phyloP scores from a whole-genome alignment of 208 protist genomes.

The Trichomonas gallinae region DNA sequence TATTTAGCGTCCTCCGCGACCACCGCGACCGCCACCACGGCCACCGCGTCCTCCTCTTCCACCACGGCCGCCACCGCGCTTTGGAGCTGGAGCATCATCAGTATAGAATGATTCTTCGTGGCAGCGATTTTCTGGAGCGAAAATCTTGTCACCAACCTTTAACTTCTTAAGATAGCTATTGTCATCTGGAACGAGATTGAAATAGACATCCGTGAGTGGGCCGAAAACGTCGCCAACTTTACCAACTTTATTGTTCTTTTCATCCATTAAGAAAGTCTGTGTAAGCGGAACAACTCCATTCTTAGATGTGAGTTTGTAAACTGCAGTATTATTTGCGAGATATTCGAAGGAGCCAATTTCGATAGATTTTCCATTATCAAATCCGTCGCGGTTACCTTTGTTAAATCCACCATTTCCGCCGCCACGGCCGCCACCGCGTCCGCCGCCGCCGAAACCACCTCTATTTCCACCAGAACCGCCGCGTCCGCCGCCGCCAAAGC shows the following conservation, averaged over 20 bases:
- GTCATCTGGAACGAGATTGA: neutral
- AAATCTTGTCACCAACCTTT: neutral
- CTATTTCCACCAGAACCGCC: neutral
- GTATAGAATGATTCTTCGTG: neutral
- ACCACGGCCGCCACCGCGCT: neutral
- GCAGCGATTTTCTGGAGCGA: neutral
- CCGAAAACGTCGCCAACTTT: slow-evolving; percentile 11
- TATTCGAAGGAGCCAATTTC: neutral
- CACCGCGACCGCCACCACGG: neutral
- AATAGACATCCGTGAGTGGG: neutral
- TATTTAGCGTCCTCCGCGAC: neutral
- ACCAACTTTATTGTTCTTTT: neutral
- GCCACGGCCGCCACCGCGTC: neutral
- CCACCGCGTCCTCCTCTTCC: neutral
- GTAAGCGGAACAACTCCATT: neutral
- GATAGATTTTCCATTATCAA: neutral
- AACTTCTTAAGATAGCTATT: neutral
- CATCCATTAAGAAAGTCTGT: neutral
- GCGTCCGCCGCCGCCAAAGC: neutral
- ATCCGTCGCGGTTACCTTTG: neutral
- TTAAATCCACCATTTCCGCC: neutral
- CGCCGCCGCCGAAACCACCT: neutral
- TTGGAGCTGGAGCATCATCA: neutral
- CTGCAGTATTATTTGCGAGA: neutral
- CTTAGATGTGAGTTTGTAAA: neutral